Evolutionary conservation across 1,139 yeast genomes (phyloP), one percentile per base, ranked within the genome.

Genomic region (Arxiozyma bovina): DNA sequence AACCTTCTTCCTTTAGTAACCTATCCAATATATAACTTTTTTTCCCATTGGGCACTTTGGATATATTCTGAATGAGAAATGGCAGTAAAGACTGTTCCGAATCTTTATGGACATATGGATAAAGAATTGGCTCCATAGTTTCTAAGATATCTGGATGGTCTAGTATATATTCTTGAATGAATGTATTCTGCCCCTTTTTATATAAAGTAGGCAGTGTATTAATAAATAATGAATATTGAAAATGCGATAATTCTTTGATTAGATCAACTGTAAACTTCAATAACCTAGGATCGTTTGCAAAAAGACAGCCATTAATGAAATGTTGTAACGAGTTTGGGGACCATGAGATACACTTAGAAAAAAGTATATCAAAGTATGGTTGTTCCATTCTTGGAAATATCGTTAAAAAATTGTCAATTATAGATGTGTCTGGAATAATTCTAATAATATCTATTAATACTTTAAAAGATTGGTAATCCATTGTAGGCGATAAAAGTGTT

Each of bases 401-500:
- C 4, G 50, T 57, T 45, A 40, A 45, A 30, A 61, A 50, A 41
- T 53, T 49, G 12, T 49, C 45, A 12, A 57, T 42, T 7, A 51
- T 38, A n/a, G 42, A 50, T 3, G n/a, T 5, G 1, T 21, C 20
- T 8, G 50, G 47, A 4, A 42, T 23, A 15, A 55, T 21, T 3
- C 54, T 50, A 18, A 53, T 46, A 30, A 42, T 45, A 23, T 21
- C 6, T 52, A 48, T 61, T 49, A 20, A 59, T 45, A 50, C 53
- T 56, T 17, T 58, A 59, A 30, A 61, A 51, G 6, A 60, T 57
- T 9, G 30, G 8, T 53, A 27, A 15, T 60, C 48, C 43, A 64
- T 58, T n/a, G 56, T 55, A 3, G 61, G 54, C 7, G 65, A 54
- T n/a, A 64, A 50, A 11, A 62, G 48, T 50, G 57, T 60, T 9